phyloP scores from a whole-genome alignment of 2,329 filamentous ascomycete genomes.

The Colletotrichum simmondsii region DNA sequence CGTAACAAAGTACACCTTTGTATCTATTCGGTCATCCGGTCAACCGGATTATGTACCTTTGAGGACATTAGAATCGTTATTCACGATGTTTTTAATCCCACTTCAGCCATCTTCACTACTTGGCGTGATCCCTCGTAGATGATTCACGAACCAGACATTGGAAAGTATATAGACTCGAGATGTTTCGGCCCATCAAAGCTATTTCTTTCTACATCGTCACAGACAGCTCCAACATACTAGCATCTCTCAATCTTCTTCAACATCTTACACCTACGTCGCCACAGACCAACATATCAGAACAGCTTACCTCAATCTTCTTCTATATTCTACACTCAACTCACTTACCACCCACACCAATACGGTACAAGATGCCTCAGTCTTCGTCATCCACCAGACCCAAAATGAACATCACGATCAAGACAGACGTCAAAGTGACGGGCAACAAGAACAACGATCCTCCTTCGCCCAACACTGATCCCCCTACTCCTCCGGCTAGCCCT shows the following conservation, averaged over 20 bases:
- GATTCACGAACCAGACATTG: background rate
- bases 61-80: background rate
- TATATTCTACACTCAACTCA: background rate
- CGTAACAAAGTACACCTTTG: background rate
- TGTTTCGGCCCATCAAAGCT: background rate
- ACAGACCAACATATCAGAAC: background rate
- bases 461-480: slow-evolving; percentile 6
- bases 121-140: background rate
- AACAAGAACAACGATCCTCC: background rate
- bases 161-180: background rate
- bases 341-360: background rate
- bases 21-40: background rate
- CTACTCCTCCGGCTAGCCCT: slow-evolving; percentile 6
- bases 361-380: too few species aligned
- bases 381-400: background rate
- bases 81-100: background rate
- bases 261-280: too few species aligned
- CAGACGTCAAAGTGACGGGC: background rate
- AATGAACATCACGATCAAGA: background rate
- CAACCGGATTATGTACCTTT: background rate
- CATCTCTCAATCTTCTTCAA: too few species aligned
- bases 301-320: background rate
- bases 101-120: background rate
- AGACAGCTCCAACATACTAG: too few species aligned
- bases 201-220: background rate